Base-by-base conservation (phyloP, 2,329 filamentous ascomycete genomes). In the Sporothrix pallida region DNA sequence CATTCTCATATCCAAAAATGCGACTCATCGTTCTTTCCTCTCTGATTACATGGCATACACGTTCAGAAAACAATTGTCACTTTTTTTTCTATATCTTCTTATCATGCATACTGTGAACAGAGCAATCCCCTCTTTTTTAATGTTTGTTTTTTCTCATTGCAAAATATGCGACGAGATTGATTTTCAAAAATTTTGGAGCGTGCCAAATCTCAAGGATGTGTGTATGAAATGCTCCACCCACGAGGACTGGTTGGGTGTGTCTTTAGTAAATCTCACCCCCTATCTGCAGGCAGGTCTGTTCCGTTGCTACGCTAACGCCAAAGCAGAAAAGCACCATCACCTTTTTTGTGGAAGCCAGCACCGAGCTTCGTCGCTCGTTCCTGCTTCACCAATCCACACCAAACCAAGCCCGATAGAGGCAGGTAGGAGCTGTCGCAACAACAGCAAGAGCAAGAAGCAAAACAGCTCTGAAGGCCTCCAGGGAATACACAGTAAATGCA, bases 231-330 rank as follows among this genome's bases (percentile, higher is more conserved):
- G 46, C 23, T 68, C 63, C 63, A 68, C 46, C 46, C 7, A n/a
- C 46, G 8, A 52, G 15, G 20, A 7, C 56, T 12, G n/a, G 31
- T n/a, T 20, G 69, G 69, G 69, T 20, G 69, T 71, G 69, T 50
- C 20, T 9, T 44, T 60, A 62, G 54, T 20, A 15, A 12, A 9
- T 13, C 52, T 20, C 65, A 37, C 42, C 62, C 26, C 26, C 42
- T 17, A 48, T 46, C 42, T 72, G 71, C 60, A 72, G 26, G 37
- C 17, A 23, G 52, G 54, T 8, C 44, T 73, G 48, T 5, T 70
- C 46, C 65, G 72, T 65, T 73, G 72, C 46, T 63, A 48, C 72
- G 65, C 72, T 73, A 73, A 42, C 46, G 46, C 42, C 58, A 44
- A 52, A 65, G 23, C 56, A 60, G 54, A 52, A 58, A 71, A 71